Conservation (phyloP, 805 yeast species). For the Spathaspora arborariae region DNA sequence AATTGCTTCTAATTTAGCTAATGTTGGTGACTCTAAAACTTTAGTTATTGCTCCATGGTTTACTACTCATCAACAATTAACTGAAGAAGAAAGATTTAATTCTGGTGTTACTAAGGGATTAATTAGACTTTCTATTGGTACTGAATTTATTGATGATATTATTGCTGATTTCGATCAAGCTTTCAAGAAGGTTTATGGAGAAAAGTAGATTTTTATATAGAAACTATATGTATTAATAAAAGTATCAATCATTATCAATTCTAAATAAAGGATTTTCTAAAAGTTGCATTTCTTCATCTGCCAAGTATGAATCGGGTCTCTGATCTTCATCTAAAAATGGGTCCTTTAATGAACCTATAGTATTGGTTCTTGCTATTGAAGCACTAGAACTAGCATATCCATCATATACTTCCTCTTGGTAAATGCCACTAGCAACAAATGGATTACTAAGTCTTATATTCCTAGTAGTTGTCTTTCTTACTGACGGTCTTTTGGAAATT, state of each 20-base stretch:
- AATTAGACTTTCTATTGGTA: conserved; percentile 86
- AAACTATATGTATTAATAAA: neutral
- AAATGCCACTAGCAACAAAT: conserved; percentile 3
- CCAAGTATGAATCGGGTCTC: conserved; percentile 13
- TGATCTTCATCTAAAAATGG: conserved; percentile 3
- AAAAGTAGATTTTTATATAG: neutral
- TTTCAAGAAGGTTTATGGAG: conserved; percentile 55
- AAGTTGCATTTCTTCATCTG: conserved; percentile 20
- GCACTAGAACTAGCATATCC: conserved; percentile 15
- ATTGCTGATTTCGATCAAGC: conserved; percentile 87
- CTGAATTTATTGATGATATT: conserved; percentile 87
- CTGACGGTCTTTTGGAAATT: conserved; percentile 30
- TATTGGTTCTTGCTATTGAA: neutral
- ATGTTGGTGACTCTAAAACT: conserved; percentile 95
- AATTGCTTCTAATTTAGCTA: conserved; percentile 89
- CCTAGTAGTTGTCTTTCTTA: conserved; percentile 19
- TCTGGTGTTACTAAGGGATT: conserved; percentile 88
- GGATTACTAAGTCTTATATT: neutral
- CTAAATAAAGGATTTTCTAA: conserved; percentile 13
- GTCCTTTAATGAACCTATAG: conserved; percentile 1
- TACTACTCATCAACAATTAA: conserved; percentile 92
- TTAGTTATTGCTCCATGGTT: conserved; percentile 93
- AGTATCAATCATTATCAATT: neutral
- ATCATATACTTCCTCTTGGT: conserved; percentile 25
- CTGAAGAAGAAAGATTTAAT: conserved; percentile 71